These are phyloP conservation scores for Ustilago xerochloae DNA, from an alignment of 1,284 basidiomycete genomes.

Conservation along the genomic window DNA sequence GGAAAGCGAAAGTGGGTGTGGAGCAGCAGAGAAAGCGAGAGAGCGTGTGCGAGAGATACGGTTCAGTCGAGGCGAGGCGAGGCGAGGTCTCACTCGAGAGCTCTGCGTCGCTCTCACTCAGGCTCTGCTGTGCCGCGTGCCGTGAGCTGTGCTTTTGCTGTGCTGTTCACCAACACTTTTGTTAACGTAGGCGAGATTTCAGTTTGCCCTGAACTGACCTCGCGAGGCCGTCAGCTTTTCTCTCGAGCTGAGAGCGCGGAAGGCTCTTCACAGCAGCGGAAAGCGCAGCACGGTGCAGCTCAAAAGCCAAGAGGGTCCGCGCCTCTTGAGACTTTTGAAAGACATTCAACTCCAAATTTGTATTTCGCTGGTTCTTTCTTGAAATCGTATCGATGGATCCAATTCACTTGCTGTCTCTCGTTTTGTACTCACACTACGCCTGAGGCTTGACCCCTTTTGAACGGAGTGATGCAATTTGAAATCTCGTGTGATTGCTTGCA, in stretches of 20 bases:
- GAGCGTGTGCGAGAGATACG: not conserved
- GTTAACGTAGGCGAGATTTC: not conserved
- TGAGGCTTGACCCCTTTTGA: not conserved
- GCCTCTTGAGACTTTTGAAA: not conserved
- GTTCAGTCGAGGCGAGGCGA: too few relatives aligned
- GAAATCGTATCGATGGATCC: not conserved
- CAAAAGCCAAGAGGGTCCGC: not conserved
- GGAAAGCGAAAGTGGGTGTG: constrained; percentile 8
- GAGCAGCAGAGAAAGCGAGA: constrained; percentile 5
- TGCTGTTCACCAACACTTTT: not conserved
- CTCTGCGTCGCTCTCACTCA: not conserved
- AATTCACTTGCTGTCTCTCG: too few relatives aligned
- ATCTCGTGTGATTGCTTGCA: not conserved
- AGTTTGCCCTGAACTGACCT: not conserved
- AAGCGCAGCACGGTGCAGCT: not conserved
- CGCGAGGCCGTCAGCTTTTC: not conserved
- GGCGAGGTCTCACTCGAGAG: too few relatives aligned
- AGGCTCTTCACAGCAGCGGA: too few relatives aligned
- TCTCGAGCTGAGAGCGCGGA: too few relatives aligned
- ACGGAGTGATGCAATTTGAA: not conserved
- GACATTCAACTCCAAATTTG: not conserved
- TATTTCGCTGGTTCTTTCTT: not conserved
- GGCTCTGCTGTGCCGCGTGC: not conserved
- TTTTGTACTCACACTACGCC: not conserved
- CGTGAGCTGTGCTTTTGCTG: not conserved